Evolutionary conservation across 768 basidiomycete genomes (phyloP), one percentile per base, ranked within the genome.

Genomic region (Lactarius akahatsu): DNA sequence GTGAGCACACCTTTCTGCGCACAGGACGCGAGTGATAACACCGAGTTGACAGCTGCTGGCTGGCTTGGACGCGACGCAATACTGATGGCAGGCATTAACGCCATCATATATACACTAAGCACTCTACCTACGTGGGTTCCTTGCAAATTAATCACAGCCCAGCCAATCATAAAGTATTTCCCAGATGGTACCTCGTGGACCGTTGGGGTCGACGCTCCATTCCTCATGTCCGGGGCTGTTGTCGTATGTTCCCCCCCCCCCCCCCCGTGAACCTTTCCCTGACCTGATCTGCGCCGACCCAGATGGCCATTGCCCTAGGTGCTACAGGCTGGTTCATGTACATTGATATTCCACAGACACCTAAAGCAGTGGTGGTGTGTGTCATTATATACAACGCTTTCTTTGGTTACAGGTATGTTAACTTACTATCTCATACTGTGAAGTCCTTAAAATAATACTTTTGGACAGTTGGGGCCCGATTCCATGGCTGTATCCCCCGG

Each of bases 11-110:
- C 45, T 32, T 64, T 50, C 16, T 20, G 30, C 13, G 2, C 6
- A 43, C 7, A 3, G 8, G 20, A 2, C 20, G 28, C 34, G 41
- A n/a, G 40, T 66, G 23, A 60, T 73, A 64, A 73, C 57, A 40
- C n/a, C 36, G 10, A 40, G 64, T 45, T 58, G 64, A 38, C 74
- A 95, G 93, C 89, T 82, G 96, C 96, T 61, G 96, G 96, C 64
- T 98, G 95, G 94, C 82, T 95, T 61, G 96, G 96, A 16, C 84
- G 96, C 47, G 87, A 96, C 72, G 96, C 96, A 15, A 85, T 98
- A 67, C 81, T 98, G 30, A 98, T 98, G 96, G 93, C 95, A 15
- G 96, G 95, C 1, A 91, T 97, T 73, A 98, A 97, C 72, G 86
- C 90, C 8, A 80, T 91, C 62, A 88, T 94, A 67, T 94, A 94